Base-by-base conservation (phyloP, 441 rosid species). In the Hura crepitans region DNA sequence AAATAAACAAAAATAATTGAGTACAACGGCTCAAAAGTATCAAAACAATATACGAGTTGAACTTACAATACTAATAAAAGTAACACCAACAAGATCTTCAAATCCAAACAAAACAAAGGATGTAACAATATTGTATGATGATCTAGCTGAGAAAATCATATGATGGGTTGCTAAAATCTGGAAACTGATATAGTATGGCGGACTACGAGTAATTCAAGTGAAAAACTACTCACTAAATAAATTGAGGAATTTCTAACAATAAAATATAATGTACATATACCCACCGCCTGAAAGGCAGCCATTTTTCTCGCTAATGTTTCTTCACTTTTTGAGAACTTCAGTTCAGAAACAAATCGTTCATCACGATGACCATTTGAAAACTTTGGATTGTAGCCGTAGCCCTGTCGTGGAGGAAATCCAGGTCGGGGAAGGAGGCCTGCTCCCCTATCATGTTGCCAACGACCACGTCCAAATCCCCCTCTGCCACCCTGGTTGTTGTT, bases 351-450 rank as follows among this genome's bases (percentile, higher is more conserved):
- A 82, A 90, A 83, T 45, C 92, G 87, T 74, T 94, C 99, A 81
- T 90, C 97, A 28, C 90, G 96, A 76, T 75, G 94, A 73, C 88
- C 89, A 70, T 81, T 90, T 59, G 82, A 75, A 78, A 84, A 94
- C 78, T 82, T 92, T 15, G 85, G 71, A 30, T 87, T 87, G 73
- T 63, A 88, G 49, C 94, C 92, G 82, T 69, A 92, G 64, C 90
- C 89, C 74, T 85, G 86, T 75, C 96, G 84, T 27, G 85, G 88
- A 66, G 91, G 94, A 79, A 75, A 87, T 50, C 91, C 93, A 45
- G 97, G 99, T 37, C 96, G 88, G 33, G 97, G 97, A 78, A 94
- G 97, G 63, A 90, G 82, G 69, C 97, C 97, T 22, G 90, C 82
- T 75, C 97, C 98, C 81, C 97, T 88, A 79, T 84, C 92, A 74